These are phyloP conservation scores for Euphrasia arctica DNA, from an alignment of 305 asterid genomes.

Conservation along the genomic window DNA sequence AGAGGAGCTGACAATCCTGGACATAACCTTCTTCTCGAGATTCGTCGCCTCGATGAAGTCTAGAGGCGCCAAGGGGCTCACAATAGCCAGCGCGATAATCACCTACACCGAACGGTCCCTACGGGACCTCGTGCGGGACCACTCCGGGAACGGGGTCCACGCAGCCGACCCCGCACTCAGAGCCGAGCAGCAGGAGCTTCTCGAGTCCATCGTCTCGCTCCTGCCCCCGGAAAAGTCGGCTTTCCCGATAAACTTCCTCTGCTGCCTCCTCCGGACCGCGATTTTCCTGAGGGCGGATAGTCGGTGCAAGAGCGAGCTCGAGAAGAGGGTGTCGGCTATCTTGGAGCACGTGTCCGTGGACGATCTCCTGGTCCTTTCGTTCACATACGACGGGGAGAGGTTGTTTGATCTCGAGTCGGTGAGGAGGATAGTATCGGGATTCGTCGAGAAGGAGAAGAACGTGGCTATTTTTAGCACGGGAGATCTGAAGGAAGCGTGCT, in stretches of 20 bases:
- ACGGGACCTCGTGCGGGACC: constrained; percentile 75
- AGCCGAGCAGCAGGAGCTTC: constrained; percentile 53
- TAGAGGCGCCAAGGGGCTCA: constrained; percentile 73
- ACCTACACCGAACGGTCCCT: constrained; percentile 76
- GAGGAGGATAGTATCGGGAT: constrained; percentile 73
- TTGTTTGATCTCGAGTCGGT: constrained; percentile 86
- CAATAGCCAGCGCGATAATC: constrained; percentile 76
- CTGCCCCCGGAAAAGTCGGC: constrained; percentile 69
- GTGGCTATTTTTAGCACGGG: constrained; percentile 75
- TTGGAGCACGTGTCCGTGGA: constrained; percentile 76
- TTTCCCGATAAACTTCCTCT: constrained; percentile 79
- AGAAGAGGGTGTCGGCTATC: constrained; percentile 58
- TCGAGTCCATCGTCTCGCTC: constrained; percentile 62
- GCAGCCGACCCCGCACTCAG: constrained; percentile 41
- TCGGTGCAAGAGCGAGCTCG: constrained; percentile 70
- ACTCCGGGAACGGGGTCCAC: constrained; percentile 52
- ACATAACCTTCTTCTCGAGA: constrained; percentile 56
- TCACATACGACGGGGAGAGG: constrained; percentile 73
- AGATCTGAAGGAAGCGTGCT: constrained; percentile 57
- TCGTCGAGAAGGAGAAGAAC: constrained; percentile 76
- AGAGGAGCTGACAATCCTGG: constrained; percentile 80
- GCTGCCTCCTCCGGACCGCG: constrained; percentile 82
- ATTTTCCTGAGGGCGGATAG: constrained; percentile 53
- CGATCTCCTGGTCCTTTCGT: constrained; percentile 67
- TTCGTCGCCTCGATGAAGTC: constrained; percentile 58